phyloP scores from a whole-genome alignment of 768 basidiomycete species.

The Naganishia vishniacii region DNA sequence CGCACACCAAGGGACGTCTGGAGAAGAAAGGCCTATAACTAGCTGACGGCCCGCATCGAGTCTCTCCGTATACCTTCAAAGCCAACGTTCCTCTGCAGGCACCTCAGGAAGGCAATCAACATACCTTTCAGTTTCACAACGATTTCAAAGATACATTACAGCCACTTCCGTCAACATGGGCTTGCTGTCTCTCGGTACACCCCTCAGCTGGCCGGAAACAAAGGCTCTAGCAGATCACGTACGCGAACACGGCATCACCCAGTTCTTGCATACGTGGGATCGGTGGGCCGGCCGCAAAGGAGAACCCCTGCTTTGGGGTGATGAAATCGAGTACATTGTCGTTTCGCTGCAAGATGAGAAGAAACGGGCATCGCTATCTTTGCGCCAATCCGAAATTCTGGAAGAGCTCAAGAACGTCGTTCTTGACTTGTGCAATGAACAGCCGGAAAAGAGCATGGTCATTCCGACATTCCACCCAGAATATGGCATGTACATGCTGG shows the following conservation, averaged over 20 bases:
- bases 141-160: too few relatives aligned
- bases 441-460: conserved; percentile 55
- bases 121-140: too few relatives aligned
- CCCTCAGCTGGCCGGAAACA: conserved; percentile 83
- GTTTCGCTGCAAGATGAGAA: conserved; percentile 70
- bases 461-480: conserved; percentile 95
- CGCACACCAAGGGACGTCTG: neutral
- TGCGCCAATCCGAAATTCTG: conserved; percentile 93
- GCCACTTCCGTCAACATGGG: conserved; percentile 60
- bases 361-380: conserved; percentile 78
- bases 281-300: conserved; percentile 70
- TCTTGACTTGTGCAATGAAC: conserved; percentile 57
- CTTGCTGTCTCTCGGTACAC: conserved; percentile 83
- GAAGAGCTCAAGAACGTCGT: conserved; percentile 67
- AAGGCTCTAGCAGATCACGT: conserved; percentile 84
- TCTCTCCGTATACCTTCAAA: too few relatives aligned
- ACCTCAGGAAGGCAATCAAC: too few relatives aligned
- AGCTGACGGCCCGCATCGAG: too few relatives aligned
- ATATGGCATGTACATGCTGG: conserved; percentile 97
- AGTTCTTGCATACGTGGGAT: conserved; percentile 91
- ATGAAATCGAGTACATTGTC: conserved; percentile 99
- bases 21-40: too few relatives aligned
- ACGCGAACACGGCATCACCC: conserved; percentile 82
- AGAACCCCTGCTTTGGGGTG: conserved; percentile 93
- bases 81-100: too few relatives aligned